Evolutionary conservation across 352 stramenopile species (phyloP).

Genomic region (Paralagenidium karlingii): DNA sequence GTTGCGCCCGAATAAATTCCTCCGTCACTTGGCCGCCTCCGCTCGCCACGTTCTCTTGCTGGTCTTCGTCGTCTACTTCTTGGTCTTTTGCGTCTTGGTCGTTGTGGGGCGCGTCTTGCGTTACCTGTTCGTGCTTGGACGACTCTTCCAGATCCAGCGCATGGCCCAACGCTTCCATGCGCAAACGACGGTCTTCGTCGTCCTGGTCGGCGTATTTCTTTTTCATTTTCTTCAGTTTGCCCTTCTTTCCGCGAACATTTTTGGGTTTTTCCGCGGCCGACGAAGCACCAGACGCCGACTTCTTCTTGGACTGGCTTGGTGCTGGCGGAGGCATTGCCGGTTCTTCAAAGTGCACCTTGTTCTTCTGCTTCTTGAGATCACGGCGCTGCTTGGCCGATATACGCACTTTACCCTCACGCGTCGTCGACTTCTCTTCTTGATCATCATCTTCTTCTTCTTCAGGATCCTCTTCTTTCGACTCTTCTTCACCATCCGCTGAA

Average conservation of each 20-base stretch:
- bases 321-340: neutral
- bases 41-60: slow-evolving; percentile 4
- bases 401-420: slow-evolving; percentile 32
- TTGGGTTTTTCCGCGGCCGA: slow-evolving; percentile 6
- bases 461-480: neutral
- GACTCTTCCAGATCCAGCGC: slow-evolving; percentile 13
- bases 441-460: slow-evolving; percentile 3
- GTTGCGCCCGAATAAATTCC: slow-evolving; percentile 56
- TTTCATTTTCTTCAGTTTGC: slow-evolving; percentile 92
- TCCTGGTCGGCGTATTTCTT: slow-evolving; percentile 96
- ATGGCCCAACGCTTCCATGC: slow-evolving; percentile 86
- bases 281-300: slow-evolving; percentile 2
- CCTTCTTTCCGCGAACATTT: slow-evolving; percentile 84
- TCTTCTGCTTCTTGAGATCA: slow-evolving; percentile 60
- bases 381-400: slow-evolving; percentile 62
- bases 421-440: neutral
- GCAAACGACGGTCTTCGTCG: slow-evolving; percentile 88
- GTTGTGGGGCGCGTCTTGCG: neutral
- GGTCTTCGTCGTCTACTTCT: slow-evolving; percentile 1
- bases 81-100: slow-evolving; percentile 11
- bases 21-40: slow-evolving; percentile 12
- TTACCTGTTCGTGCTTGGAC: slow-evolving; percentile 6
- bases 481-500: slow-evolving; percentile 4
- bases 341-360: no score
- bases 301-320: slow-evolving; percentile 4